Conservation (phyloP, 2,329 filamentous ascomycete species). For the Ciborinia camelliae region DNA sequence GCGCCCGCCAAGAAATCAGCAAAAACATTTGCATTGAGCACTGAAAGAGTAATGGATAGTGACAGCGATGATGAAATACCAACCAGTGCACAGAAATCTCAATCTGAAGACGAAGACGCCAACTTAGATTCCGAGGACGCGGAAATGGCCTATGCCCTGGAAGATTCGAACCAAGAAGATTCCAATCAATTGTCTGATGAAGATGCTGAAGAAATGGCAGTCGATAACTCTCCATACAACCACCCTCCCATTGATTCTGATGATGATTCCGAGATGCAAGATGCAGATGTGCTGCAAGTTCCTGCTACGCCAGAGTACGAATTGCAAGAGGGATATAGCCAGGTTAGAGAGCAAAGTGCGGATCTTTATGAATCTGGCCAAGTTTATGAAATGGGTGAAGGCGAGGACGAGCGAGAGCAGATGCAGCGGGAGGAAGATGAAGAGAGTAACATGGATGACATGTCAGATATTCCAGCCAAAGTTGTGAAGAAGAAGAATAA, state of each 20-base stretch:
- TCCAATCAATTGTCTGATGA: no score
- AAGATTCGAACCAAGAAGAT: neutral
- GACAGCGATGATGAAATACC: slow-evolving; percentile 14
- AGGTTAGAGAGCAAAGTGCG: neutral
- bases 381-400: neutral
- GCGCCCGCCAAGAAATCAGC: neutral
- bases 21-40: slow-evolving; percentile 12
- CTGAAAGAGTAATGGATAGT: slow-evolving; percentile 15
- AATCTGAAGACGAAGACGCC: neutral
- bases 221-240: neutral
- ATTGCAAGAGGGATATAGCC: neutral
- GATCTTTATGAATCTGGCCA: slow-evolving; percentile 1
- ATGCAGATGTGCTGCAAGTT: slow-evolving; percentile 9
- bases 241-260: neutral
- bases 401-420: neutral
- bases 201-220: neutral
- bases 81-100: slow-evolving; percentile 16
- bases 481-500: neutral
- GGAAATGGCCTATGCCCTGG: slow-evolving; percentile 1
- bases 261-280: slow-evolving; percentile 4
- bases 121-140: slow-evolving; percentile 2
- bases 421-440: neutral
- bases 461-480: slow-evolving; percentile 11
- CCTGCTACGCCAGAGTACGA: slow-evolving; percentile 5
- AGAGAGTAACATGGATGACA: slow-evolving; percentile 11